A percentile compares a stretch with the other conserved stretches of the same genome.
Evolutionary conservation across 345 rosid species (phyloP).

Genomic region (Triadica sebifera): DNA sequence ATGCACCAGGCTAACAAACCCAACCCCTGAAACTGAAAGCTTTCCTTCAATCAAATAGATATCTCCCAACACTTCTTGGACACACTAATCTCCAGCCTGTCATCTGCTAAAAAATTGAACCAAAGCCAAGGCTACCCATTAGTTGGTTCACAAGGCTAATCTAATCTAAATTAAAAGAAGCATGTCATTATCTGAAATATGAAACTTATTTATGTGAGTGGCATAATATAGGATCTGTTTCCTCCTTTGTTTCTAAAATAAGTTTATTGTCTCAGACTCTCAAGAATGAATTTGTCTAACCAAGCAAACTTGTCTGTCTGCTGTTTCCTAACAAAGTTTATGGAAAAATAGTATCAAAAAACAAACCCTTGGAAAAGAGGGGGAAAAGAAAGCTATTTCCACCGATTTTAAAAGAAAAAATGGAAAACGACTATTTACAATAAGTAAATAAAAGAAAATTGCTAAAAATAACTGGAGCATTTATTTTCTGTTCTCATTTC

Average conservation of each 20-base stretch:
- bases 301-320: not conserved
- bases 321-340: not conserved
- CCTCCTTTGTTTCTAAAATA: not conserved
- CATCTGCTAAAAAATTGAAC: not conserved
- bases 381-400: not conserved
- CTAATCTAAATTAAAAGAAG: constrained; percentile 1
- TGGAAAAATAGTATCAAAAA: not conserved
- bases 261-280: not conserved
- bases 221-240: not conserved
- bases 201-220: not conserved
- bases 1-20: not conserved
- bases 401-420: not conserved
- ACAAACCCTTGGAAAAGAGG: not conserved
- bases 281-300: not conserved
- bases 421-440: not conserved
- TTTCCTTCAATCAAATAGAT: not conserved
- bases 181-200: not conserved
- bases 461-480: not conserved
- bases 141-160: not conserved
- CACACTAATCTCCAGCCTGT: not conserved
- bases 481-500: not conserved
- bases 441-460: not conserved
- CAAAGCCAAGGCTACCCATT: not conserved
- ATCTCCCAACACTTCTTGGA: not conserved
- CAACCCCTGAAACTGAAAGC: not conserved